These are phyloP conservation scores for Colletotrichum orchidophilum DNA, from an alignment of 2,329 filamentous ascomycete species.

Conservation along the genomic window DNA sequence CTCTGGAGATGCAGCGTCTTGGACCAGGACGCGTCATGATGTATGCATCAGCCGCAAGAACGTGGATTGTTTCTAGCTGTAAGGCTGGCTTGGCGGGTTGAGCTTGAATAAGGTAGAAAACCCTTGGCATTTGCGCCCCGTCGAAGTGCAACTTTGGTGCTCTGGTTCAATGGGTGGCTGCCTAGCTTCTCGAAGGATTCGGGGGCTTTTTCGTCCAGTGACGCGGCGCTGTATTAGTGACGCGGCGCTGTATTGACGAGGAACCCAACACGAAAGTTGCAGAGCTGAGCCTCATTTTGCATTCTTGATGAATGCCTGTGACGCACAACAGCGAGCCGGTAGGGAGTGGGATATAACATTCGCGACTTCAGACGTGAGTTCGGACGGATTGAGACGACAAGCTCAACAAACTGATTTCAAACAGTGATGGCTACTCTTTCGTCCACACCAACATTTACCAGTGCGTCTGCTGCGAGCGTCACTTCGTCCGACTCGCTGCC, in stretches of 20 bases:
- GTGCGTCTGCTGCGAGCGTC: not conserved
- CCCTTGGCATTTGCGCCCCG: not conserved
- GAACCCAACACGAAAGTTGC: not conserved
- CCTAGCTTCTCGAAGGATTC: constrained; percentile 4
- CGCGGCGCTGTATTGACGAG: not conserved
- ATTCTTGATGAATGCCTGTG: not conserved
- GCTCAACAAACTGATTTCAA: not conserved
- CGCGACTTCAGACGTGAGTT: constrained; percentile 17
- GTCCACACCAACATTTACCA: not conserved
- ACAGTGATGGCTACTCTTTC: not conserved
- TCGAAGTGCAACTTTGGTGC: not conserved
- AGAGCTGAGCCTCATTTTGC: not conserved
- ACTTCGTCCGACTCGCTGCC: constrained; percentile 4
- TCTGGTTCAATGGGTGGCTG: not conserved
- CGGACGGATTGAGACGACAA: not conserved
- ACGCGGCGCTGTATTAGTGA: not conserved
- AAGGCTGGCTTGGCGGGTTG: not conserved
- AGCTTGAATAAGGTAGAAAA: not conserved
- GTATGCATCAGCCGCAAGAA: not conserved
- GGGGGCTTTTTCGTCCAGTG: not conserved
- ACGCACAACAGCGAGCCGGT: not conserved
- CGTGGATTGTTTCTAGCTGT: not conserved
- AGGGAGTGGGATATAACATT: not conserved
- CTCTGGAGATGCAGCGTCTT: not conserved
- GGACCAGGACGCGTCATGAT: not conserved